These are phyloP conservation scores for Begonia masoniana DNA, from an alignment of 306 rosid genomes.

Conservation along the genomic window DNA sequence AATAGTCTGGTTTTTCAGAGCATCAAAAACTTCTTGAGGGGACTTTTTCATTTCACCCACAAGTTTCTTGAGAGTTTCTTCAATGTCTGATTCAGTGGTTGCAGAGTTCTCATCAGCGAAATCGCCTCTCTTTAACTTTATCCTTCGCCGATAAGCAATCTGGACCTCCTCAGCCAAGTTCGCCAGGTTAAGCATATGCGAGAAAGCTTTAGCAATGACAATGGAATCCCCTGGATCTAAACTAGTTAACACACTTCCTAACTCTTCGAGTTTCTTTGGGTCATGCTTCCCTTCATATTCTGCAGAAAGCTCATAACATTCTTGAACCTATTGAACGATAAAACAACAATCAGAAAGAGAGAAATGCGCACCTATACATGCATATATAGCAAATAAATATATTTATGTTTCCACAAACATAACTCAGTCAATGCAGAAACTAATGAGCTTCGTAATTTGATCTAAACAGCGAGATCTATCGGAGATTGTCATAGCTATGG, in stretches of 20 bases:
- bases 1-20: conserved; percentile 79
- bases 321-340: conserved; percentile 54
- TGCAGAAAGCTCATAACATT: conserved; percentile 83
- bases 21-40: conserved; percentile 88
- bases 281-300: conserved; percentile 84
- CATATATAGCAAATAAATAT: no score
- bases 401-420: no score
- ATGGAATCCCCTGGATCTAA: conserved; percentile 89
- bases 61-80: conserved; percentile 84
- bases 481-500: background rate
- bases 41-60: conserved; percentile 55
- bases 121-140: conserved; percentile 79
- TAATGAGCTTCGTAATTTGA: no score
- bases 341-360: background rate
- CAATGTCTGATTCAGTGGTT: conserved; percentile 81
- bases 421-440: no score
- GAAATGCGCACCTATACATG: background rate
- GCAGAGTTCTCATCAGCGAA: conserved; percentile 72
- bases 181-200: conserved; percentile 96
- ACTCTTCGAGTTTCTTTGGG: conserved; percentile 63
- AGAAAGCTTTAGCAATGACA: conserved; percentile 66
- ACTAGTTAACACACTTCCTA: conserved; percentile 61
- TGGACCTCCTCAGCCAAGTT: conserved; percentile 96
- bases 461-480: no score
- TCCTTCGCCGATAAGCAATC: conserved; percentile 66